Evolutionary conservation across 176 grass and related monocot genomes (phyloP).

Genomic region (barley (Hordeum vulgare)): DNA sequence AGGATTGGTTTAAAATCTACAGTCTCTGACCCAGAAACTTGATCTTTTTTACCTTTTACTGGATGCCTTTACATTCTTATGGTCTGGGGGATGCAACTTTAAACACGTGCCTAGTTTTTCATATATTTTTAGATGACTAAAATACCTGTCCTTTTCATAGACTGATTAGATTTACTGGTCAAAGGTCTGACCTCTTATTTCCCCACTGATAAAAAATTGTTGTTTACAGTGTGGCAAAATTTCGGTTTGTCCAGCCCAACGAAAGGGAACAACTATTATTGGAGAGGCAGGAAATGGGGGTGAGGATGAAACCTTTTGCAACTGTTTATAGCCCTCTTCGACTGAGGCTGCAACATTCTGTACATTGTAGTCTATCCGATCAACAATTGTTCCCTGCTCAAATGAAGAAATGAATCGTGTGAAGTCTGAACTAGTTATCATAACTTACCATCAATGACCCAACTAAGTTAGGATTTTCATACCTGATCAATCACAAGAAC

Average conservation of each 20-base stretch:
- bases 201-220: background rate
- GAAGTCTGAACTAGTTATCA: slow-evolving; percentile 1
- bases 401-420: slow-evolving; percentile 14
- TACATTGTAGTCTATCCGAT: slow-evolving; percentile 90
- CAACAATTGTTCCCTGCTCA: slow-evolving; percentile 85
- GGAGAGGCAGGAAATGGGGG: background rate
- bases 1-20: background rate
- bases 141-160: background rate
- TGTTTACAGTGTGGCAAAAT: background rate
- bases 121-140: background rate
- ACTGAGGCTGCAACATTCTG: slow-evolving; percentile 85
- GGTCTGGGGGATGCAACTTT: background rate
- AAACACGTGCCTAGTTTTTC: background rate
- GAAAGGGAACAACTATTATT: background rate
- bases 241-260: background rate
- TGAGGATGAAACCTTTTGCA: slow-evolving; percentile 62
- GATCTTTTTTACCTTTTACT: background rate
- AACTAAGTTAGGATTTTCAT: slow-evolving; percentile 20
- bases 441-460: slow-evolving; percentile 1
- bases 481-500: slow-evolving; percentile 98
- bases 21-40: background rate
- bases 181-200: background rate
- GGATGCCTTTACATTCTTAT: background rate
- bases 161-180: background rate
- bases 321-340: slow-evolving; percentile 84